These are phyloP conservation scores for Plectosphaerella cucumerina DNA, from an alignment of 2,329 filamentous ascomycete genomes.

Conservation along the genomic window DNA sequence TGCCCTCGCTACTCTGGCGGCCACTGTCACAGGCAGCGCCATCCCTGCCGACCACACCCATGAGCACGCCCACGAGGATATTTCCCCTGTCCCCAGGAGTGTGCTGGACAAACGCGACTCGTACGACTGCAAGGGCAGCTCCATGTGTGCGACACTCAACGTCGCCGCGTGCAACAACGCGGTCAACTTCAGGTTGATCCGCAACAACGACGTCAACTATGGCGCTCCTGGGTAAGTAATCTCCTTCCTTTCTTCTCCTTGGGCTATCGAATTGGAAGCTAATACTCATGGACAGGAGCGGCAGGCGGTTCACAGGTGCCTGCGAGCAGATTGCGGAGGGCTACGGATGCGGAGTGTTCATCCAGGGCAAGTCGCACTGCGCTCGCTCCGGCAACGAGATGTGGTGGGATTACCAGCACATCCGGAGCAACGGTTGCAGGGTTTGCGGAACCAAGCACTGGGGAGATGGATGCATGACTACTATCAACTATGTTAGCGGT, in stretches of 20 bases:
- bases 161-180: conserved; percentile 2
- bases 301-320: conserved; percentile 1
- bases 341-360: conserved; percentile 3
- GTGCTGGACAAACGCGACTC: conserved; percentile 5
- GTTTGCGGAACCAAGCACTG: conserved; percentile 11
- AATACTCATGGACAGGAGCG: neutral
- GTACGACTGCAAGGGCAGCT: conserved; percentile 6
- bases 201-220: conserved; percentile 3
- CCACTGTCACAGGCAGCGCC: neutral
- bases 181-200: conserved; percentile 6
- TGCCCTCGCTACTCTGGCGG: conserved; percentile 23
- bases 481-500: conserved; percentile 3
- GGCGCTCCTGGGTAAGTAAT: conserved; percentile 3
- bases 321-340: neutral
- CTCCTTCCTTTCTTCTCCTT: too few species aligned
- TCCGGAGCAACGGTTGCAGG: conserved; percentile 5
- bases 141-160: neutral
- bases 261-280: neutral
- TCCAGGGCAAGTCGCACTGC: conserved; percentile 10
- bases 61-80: neutral
- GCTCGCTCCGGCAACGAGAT: conserved; percentile 10
- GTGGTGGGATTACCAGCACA: conserved; percentile 12
- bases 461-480: conserved; percentile 7
- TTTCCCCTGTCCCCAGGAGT: neutral
- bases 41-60: neutral